These are phyloP conservation scores for Codiaeum variegatum DNA, from an alignment of 441 rosid species.

Conservation along the genomic window DNA sequence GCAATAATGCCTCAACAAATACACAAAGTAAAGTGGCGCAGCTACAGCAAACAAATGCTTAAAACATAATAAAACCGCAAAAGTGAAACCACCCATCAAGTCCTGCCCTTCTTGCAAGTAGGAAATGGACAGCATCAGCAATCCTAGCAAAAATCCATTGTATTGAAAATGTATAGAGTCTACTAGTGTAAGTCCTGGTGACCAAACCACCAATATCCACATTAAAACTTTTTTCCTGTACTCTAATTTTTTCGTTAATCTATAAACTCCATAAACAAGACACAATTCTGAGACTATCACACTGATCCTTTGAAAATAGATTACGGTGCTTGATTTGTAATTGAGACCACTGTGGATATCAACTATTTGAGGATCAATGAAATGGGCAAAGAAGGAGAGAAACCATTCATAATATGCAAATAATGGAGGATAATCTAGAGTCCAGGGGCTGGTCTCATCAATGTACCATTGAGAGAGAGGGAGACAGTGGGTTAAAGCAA, in stretches of 20 bases:
- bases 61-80: slow-evolving; percentile 71
- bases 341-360: slow-evolving; percentile 54
- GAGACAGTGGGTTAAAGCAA: slow-evolving; percentile 77
- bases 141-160: slow-evolving; percentile 80
- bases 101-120: slow-evolving; percentile 74
- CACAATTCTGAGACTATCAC: slow-evolving; percentile 71
- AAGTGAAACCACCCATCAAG: slow-evolving; percentile 73
- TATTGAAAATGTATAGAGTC: slow-evolving; percentile 96
- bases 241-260: slow-evolving; percentile 41
- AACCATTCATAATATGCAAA: slow-evolving; percentile 77
- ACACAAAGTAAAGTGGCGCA: slow-evolving; percentile 86
- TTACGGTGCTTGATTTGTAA: slow-evolving; percentile 44
- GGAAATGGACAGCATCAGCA: slow-evolving; percentile 75
- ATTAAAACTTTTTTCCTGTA: slow-evolving; percentile 38
- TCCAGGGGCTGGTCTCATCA: slow-evolving; percentile 86
- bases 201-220: slow-evolving; percentile 72
- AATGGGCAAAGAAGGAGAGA: slow-evolving; percentile 58
- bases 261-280: slow-evolving; percentile 54
- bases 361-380: slow-evolving; percentile 61
- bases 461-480: slow-evolving; percentile 80
- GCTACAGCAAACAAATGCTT: slow-evolving; percentile 95
- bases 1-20: slow-evolving; percentile 79
- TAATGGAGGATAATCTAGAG: slow-evolving; percentile 96
- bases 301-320: slow-evolving; percentile 63
- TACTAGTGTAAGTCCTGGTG: slow-evolving; percentile 73